A percentile compares a stretch with the other conserved stretches of the same genome.
phyloP scores from a whole-genome alignment of 306 rosid genomes.

The Morella rubra region DNA sequence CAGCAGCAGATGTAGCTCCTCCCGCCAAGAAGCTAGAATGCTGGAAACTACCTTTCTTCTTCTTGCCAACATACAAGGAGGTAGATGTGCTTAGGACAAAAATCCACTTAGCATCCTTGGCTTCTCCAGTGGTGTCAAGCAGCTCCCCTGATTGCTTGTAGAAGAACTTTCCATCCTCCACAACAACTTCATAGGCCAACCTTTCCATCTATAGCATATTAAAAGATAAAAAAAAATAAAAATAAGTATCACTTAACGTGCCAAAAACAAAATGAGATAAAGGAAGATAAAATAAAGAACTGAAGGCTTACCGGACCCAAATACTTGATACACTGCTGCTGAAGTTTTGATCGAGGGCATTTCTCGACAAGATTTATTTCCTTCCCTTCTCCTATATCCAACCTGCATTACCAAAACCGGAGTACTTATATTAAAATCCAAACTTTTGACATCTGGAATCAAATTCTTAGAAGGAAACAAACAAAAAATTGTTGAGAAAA shows the following conservation, averaged over 20 bases:
- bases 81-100: conserved; percentile 94
- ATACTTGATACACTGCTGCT: conserved; percentile 91
- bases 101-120: conserved; percentile 74
- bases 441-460: conserved; percentile 9
- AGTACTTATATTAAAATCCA: conserved; percentile 11
- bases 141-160: conserved; percentile 77
- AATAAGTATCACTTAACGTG: conserved; percentile 11
- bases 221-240: conserved; percentile 12
- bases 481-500: conserved; percentile 16
- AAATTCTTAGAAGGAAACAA: conserved; percentile 4
- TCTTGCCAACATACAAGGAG: conserved; percentile 80
- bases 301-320: conserved; percentile 86
- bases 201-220: conserved; percentile 69
- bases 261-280: not conserved
- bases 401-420: conserved; percentile 52
- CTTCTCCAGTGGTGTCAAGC: conserved; percentile 55
- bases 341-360: conserved; percentile 79
- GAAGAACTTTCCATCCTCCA: conserved; percentile 68
- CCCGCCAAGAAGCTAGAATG: conserved; percentile 99
- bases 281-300: conserved; percentile 18
- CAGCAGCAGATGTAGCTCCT: conserved; percentile 98
- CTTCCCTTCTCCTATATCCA: conserved; percentile 96
- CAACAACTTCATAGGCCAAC: conserved; percentile 78
- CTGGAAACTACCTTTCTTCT: conserved; percentile 90
- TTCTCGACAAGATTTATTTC: conserved; percentile 77